Conservation (phyloP, 2,329 filamentous ascomycete species). For the Paecilomyces formosus region DNA sequence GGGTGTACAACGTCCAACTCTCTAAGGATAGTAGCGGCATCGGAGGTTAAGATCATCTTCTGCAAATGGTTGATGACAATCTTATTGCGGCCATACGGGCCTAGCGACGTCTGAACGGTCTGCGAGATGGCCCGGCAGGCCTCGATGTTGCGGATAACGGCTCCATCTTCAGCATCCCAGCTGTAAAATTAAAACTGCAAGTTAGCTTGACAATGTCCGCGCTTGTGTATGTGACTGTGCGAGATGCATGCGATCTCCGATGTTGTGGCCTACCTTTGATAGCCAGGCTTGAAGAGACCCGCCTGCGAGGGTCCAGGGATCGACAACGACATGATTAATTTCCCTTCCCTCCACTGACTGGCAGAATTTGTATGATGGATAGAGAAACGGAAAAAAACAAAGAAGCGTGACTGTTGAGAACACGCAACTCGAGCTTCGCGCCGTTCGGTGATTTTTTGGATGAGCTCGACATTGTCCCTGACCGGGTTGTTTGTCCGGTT, state of each 20-base stretch:
- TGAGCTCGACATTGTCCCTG: conserved; percentile 21
- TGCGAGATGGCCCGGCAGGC: conserved; percentile 92
- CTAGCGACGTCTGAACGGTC: conserved; percentile 94
- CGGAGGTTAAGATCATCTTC: conserved; percentile 98
- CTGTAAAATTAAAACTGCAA: conserved; percentile 42
- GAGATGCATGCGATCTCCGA: conserved; percentile 1
- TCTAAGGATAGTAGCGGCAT: conserved; percentile 92
- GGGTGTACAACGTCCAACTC: conserved; percentile 98
- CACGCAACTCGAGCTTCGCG: conserved; percentile 16
- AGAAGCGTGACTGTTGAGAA: neutral
- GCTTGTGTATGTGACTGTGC: neutral
- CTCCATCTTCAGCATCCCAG: conserved; percentile 98
- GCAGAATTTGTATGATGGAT: conserved; percentile 7
- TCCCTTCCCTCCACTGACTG: conserved; percentile 12
- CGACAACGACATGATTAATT: conserved; percentile 75
- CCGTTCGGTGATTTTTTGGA: conserved; percentile 29
- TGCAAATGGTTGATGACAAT: conserved; percentile 99
- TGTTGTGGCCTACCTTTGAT: conserved; percentile 68
- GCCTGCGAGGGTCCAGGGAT: conserved; percentile 91
- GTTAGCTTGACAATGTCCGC: neutral
- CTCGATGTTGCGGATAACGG: conserved; percentile 96
- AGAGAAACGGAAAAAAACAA: conserved; percentile 4
- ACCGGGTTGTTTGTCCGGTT: conserved; percentile 30
- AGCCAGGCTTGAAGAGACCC: conserved; percentile 90
- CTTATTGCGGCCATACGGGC: conserved; percentile 97